Evolutionary conservation across 495 filamentous ascomycete genomes (phyloP).

Genomic region (Aspergillus indologenus): DNA sequence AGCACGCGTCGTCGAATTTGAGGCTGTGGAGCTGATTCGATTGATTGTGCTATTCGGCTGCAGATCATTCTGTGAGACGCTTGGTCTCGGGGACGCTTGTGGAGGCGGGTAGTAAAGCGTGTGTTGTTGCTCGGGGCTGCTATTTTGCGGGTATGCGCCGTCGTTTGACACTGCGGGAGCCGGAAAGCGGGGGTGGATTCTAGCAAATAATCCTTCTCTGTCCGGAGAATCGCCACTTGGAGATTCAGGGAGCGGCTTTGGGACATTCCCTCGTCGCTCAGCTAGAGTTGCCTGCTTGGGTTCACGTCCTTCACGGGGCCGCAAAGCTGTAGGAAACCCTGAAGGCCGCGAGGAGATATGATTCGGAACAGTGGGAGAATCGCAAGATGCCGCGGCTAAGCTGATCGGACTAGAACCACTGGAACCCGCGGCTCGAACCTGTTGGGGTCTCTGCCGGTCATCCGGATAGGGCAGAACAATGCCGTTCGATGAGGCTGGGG

Average conservation of each 20-base stretch:
- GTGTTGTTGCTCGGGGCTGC: conserved; percentile 54
- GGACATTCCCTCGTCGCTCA: conserved; percentile 66
- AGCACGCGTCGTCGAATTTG: conserved; percentile 88
- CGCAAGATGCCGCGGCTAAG: conserved; percentile 25
- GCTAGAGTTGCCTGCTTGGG: conserved; percentile 52
- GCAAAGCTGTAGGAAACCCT: conserved; percentile 46
- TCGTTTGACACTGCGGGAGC: conserved; percentile 13
- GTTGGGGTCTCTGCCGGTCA: conserved; percentile 54
- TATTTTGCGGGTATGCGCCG: conserved; percentile 21
- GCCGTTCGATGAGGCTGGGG: conserved; percentile 35
- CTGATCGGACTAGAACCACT: conserved; percentile 38
- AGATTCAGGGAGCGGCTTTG: conserved; percentile 76
- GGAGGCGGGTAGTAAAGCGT: conserved; percentile 69
- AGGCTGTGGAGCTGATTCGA: conserved; percentile 81
- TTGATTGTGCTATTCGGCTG: conserved; percentile 58
- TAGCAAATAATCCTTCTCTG: conserved; percentile 62
- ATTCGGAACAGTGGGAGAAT: conserved; percentile 20
- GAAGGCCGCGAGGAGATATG: conserved; percentile 33
- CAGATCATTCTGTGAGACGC: conserved; percentile 26
- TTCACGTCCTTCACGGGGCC: conserved; percentile 46
- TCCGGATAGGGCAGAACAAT: conserved; percentile 71
- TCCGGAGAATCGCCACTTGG: conserved; percentile 67
- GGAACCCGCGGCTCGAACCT: conserved; percentile 36
- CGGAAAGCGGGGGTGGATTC: conserved; percentile 34
- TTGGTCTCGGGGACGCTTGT: conserved; percentile 30